Conservation (phyloP, 1,284 basidiomycete genomes). For the Rhodotorula sp. region DNA sequence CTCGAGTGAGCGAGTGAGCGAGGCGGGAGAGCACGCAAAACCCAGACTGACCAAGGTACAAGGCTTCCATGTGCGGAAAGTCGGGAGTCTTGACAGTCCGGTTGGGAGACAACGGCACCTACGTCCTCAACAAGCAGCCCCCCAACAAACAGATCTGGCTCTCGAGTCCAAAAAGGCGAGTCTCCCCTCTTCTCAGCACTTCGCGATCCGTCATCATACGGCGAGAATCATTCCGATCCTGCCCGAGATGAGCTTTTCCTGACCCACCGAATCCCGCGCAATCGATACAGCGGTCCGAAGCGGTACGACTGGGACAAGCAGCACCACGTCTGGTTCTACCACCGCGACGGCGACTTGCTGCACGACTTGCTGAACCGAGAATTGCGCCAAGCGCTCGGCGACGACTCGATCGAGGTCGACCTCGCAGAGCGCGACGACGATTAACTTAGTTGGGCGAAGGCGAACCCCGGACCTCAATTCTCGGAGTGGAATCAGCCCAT, state of each 20-base stretch:
- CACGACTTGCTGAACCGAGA: conserved; percentile 68
- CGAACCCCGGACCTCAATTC: too few species aligned
- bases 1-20: too few species aligned
- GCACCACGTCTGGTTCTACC: conserved; percentile 70
- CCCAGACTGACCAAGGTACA: background rate
- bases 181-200: background rate
- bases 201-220: too few species aligned
- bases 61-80: conserved; percentile 51
- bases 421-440: conserved; percentile 12
- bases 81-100: conserved; percentile 86
- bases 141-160: conserved; percentile 99
- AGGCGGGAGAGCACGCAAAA: background rate
- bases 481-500: too few species aligned
- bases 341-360: conserved; percentile 65
- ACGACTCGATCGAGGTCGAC: conserved; percentile 36
- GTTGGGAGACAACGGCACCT: conserved; percentile 83
- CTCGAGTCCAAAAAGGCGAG: conserved; percentile 65
- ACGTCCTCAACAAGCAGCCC: conserved; percentile 99
- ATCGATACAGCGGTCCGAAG: conserved; percentile 69
- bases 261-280: background rate
- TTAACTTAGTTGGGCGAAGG: background rate
- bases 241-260: background rate
- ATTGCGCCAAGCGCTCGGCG: conserved; percentile 51
- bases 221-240: too few species aligned
- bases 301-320: conserved; percentile 72